Conservation (phyloP, 495 filamentous ascomycete genomes). For the Aspergillus avenaceus region DNA sequence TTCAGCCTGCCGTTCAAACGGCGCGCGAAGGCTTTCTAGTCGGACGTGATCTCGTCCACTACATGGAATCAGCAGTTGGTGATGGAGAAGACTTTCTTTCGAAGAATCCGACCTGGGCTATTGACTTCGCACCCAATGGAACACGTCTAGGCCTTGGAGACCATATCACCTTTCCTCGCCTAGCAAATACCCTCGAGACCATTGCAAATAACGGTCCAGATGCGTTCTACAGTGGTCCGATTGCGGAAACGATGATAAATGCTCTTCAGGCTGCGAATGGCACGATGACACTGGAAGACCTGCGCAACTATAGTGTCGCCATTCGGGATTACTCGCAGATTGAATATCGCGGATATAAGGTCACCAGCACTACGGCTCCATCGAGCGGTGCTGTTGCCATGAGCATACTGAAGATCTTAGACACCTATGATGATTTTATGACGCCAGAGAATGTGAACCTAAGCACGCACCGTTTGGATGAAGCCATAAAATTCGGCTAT, state of each 20-base stretch:
- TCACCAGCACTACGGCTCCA: slow-evolving; percentile 67
- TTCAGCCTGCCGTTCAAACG: slow-evolving; percentile 67
- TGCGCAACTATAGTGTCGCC: slow-evolving; percentile 63
- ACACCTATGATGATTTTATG: slow-evolving; percentile 63
- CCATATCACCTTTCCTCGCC: slow-evolving; percentile 71
- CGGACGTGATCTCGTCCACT: slow-evolving; percentile 62
- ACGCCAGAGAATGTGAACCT: slow-evolving; percentile 48
- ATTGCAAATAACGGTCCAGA: slow-evolving; percentile 67
- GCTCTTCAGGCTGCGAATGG: slow-evolving; percentile 62
- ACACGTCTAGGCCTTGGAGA: slow-evolving; percentile 66
- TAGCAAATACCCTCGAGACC: slow-evolving; percentile 70
- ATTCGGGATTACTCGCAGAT: slow-evolving; percentile 60
- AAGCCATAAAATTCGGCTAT: slow-evolving; percentile 85
- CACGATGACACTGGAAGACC: slow-evolving; percentile 77
- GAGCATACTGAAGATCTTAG: slow-evolving; percentile 71
- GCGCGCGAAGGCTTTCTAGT: slow-evolving; percentile 73
- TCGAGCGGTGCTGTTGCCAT: slow-evolving; percentile 69
- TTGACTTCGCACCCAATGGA: slow-evolving; percentile 85
- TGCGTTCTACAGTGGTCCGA: slow-evolving; percentile 71
- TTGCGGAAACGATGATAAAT: slow-evolving; percentile 69
- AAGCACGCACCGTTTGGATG: slow-evolving; percentile 76
- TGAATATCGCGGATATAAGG: slow-evolving; percentile 63
- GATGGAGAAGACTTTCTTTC: slow-evolving; percentile 57
- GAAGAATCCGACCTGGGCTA: slow-evolving; percentile 70
- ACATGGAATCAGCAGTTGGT: slow-evolving; percentile 52